Base-by-base conservation (phyloP, 1,284 basidiomycete species). In the Vanrija humicola region DNA sequence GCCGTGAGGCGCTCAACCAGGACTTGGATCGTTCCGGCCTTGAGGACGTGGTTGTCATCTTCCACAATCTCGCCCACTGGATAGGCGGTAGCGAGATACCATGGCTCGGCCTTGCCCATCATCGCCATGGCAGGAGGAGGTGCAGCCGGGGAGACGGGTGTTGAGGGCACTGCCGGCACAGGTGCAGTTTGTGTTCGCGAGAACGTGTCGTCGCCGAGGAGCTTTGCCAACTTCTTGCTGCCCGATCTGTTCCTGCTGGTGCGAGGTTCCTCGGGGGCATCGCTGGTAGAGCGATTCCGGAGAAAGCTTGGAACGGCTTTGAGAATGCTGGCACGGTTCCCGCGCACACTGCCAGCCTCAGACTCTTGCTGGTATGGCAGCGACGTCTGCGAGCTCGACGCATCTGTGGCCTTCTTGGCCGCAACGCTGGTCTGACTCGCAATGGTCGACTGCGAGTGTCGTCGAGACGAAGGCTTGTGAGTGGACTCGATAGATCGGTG, bases 1-100 rank as follows among this genome's bases (percentile, higher is more conserved):
- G 89, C 86, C 2, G 95, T 98, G 55, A 98, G 78, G 6, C 90
- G 84, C 68, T 93, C 92, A 5, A 98, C 85, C 8, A 98, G 79
- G 3, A 91, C 90, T 15, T 83, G 78, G 12, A 95, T 80, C 1
- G 93, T 94, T 1, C 92, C 95, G 23, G 89, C 95, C 54, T 88
- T 85, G 54, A 98, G 87, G 55, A 82, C 80, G 39, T 87, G 86
- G 68, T 92, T 90, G 5, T 86, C 82, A 65, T 92, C 89, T 64
- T 96, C 84, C 59, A 90, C 74, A 63, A 97, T 88, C 62, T 96
- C 91, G 14, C 82, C 82, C 46, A 86, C 83, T 52, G 82, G 83
- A 72, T 90, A 92, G 64, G 88, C 88, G 4, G 88, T 83, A 19
- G 84, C 84, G 52, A 98, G 80, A 77, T 89, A 94, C 90, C 89